phyloP scores from a whole-genome alignment of 495 filamentous ascomycete species.

The Hypoxylon intermedium region DNA sequence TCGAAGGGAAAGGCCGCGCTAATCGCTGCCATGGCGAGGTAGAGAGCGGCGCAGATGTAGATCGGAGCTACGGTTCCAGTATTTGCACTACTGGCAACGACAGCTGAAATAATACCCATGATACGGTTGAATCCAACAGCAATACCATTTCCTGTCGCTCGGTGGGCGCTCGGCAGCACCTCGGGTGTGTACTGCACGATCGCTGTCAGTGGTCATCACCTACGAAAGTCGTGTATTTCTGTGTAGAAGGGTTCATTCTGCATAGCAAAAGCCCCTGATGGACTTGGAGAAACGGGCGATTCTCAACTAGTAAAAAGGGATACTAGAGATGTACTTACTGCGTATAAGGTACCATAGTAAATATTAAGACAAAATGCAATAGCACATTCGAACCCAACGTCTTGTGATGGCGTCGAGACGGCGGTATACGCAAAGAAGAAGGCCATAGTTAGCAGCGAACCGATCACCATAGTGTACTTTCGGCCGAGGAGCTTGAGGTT shows the following conservation, averaged over 20 bases:
- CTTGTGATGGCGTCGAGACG: conserved; percentile 64
- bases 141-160: conserved; percentile 74
- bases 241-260: background rate
- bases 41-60: conserved; percentile 72
- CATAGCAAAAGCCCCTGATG: background rate
- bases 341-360: conserved; percentile 76
- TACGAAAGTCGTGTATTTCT: no score
- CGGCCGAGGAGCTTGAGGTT: conserved; percentile 63
- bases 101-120: conserved; percentile 74
- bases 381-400: conserved; percentile 69
- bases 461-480: conserved; percentile 71
- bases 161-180: conserved; percentile 70
- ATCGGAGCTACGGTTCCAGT: conserved; percentile 69
- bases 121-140: conserved; percentile 72
- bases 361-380: conserved; percentile 73
- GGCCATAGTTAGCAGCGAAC: conserved; percentile 64
- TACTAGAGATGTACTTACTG: conserved; percentile 44
- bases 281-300: background rate
- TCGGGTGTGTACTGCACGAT: conserved; percentile 62
- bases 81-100: conserved; percentile 67
- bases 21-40: conserved; percentile 67
- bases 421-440: conserved; percentile 77
- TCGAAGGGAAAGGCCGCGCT: conserved; percentile 72
- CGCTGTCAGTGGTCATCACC: conserved; percentile 1
- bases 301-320: background rate